Conservation (phyloP, 176 grass and related monocot genomes). For the Miscanthus lutarioriparius region DNA sequence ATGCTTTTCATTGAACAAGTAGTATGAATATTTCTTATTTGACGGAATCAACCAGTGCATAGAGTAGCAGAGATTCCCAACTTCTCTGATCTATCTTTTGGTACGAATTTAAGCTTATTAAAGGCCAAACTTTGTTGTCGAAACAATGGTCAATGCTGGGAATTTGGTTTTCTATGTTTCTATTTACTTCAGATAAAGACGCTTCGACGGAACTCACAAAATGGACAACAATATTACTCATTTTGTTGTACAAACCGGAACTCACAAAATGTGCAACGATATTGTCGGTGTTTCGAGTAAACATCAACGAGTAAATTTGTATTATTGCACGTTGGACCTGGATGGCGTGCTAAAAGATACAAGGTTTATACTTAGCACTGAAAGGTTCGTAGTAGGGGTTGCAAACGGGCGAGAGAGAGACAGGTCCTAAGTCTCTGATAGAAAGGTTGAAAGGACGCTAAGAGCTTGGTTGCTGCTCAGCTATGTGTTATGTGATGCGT, state of each 20-base stretch:
- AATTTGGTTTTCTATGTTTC: neutral
- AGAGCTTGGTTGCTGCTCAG: too few species aligned
- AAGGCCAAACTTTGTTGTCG: neutral
- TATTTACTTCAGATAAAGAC: neutral
- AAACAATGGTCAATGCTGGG: neutral
- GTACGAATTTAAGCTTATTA: neutral
- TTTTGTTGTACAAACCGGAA: neutral
- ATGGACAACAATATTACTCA: neutral
- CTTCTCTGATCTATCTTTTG: neutral
- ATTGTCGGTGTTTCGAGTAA: too few species aligned
- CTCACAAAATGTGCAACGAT: neutral
- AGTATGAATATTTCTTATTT: neutral
- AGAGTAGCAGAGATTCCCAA: neutral
- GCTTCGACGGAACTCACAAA: neutral
- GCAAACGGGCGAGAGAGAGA: too few species aligned
- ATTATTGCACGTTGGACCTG: too few species aligned
- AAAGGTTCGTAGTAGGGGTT: too few species aligned
- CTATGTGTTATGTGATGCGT: too few species aligned
- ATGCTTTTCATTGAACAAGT: slow-evolving; percentile 37
- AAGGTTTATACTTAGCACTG: too few species aligned
- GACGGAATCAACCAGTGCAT: slow-evolving; percentile 25
- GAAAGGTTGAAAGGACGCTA: too few species aligned
- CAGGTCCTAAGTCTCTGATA: too few species aligned
- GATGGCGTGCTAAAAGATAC: too few species aligned
- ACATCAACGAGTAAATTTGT: too few species aligned